phyloP scores from a whole-genome alignment of 306 rosid genomes.

The Dalbergia oliveri region DNA sequence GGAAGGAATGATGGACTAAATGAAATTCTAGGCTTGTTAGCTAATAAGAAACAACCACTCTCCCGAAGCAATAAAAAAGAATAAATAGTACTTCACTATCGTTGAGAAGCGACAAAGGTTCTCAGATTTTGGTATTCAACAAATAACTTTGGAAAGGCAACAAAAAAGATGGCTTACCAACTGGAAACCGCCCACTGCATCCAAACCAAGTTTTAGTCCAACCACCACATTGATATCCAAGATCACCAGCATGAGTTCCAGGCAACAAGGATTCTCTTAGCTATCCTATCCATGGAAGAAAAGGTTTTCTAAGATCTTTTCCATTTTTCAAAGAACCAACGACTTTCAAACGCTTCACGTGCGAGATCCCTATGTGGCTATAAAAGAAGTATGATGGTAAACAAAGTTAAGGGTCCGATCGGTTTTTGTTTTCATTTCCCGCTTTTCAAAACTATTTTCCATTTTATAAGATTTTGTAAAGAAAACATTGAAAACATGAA shows the following conservation, averaged over 20 bases:
- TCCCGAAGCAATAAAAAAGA: not conserved
- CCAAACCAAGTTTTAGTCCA: conserved; percentile 84
- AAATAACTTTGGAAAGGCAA: conserved; percentile 7
- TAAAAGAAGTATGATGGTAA: conserved; percentile 35
- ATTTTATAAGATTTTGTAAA: too few species aligned
- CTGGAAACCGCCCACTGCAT: conserved; percentile 65
- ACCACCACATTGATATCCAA: conserved; percentile 94
- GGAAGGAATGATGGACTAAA: not conserved
- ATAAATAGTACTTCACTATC: not conserved
- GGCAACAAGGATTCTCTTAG: conserved; percentile 77
- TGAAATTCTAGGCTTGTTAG: conserved; percentile 32
- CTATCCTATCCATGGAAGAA: conserved; percentile 82
- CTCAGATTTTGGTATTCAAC: conserved; percentile 5
- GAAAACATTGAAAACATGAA: too few species aligned
- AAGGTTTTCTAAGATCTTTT: conserved; percentile 63
- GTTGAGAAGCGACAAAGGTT: conserved; percentile 29
- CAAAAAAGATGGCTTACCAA: conserved; percentile 57
- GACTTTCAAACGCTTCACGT: conserved; percentile 89
- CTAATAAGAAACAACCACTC: not conserved
- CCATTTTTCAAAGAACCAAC: conserved; percentile 91
- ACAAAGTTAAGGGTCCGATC: not conserved
- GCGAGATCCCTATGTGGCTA: conserved; percentile 89
- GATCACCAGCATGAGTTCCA: conserved; percentile 85
- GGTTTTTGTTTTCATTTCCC: too few species aligned
- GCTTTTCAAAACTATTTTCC: too few species aligned